Conservation (phyloP, 768 basidiomycete genomes). For the Gyrodon lividus region DNA sequence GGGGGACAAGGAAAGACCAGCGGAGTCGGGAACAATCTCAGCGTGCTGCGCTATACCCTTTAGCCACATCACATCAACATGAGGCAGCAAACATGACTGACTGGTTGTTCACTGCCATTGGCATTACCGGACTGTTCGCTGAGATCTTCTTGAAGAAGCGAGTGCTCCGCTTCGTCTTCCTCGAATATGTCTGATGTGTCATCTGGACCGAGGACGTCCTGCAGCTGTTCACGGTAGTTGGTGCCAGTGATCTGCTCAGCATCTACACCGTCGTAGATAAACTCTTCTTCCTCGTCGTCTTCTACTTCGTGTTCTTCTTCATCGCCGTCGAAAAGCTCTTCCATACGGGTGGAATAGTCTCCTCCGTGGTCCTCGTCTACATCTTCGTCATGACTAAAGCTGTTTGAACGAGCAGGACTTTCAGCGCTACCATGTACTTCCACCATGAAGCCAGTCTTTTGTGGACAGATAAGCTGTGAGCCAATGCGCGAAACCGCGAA, state of each 20-base stretch:
- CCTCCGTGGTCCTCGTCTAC: conserved; percentile 21
- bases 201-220: conserved; percentile 71
- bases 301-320: conserved; percentile 42
- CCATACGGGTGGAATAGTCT: conserved; percentile 27
- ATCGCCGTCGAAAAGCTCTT: conserved; percentile 36
- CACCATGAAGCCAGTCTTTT: conserved; percentile 6
- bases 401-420: conserved; percentile 9
- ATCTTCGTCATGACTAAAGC: conserved; percentile 23
- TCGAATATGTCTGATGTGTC: conserved; percentile 49
- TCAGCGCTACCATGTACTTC: not conserved
- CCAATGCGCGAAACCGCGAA: not conserved
- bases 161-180: conserved; percentile 45
- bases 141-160: conserved; percentile 41
- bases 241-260: conserved; percentile 42
- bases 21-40: conserved; percentile 36
- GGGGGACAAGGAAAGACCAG: conserved; percentile 42
- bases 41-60: conserved; percentile 32
- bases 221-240: conserved; percentile 66
- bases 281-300: conserved; percentile 59
- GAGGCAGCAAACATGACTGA: conserved; percentile 29
- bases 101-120: conserved; percentile 23
- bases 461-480: not conserved
- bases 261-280: conserved; percentile 74
- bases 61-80: conserved; percentile 20
- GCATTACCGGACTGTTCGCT: conserved; percentile 30